Evolutionary conservation across 1,284 basidiomycete species (phyloP), one percentile per base, ranked within the genome.

Genomic region (Vanrija humicola): DNA sequence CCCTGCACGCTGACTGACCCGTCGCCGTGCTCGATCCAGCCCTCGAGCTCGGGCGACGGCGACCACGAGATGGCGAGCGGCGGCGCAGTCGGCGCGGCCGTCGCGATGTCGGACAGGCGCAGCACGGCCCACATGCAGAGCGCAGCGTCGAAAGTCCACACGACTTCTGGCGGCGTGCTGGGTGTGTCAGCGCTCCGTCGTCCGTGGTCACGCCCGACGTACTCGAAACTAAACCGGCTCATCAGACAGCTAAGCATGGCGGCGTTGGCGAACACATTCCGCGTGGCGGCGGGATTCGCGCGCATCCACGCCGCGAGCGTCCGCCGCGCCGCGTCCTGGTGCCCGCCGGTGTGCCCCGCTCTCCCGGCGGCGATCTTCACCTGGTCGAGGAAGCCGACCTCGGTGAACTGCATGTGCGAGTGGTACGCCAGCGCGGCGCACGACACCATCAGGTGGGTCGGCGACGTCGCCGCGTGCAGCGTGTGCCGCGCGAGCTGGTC

Each of bases 301-400:
- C 45, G 45, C 46, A 61, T 55, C 62, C 59, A 66, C 2, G 15
- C 25, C 21, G 7, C 18, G 10, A 65, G 38, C 16, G 38, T 38
- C 14, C 29, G 15, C 38, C 45, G 21, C 10, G 58, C 61, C 3
- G 19, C 43, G 21, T 46, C 40, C 40, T 23, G 19, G 2, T 5
- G 15, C n/a, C 38, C 18, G 48, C 39, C 1, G 42, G 19, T 5
- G n/a, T 46, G 23, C n/a, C 59, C 50, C 14, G 46, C 42, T 10
- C 61, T 59, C 3, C 65, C 65, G 5, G 65, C 65, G 1, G 63
- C 65, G 4, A 59, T 38, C 49, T 65, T 65, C 47, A 66, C 46
- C 21, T 50, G 39, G 16, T 66, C 58, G 12, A 66, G n/a, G 21
- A 66, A 47, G 2, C 61, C 61, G 0, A 46, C 21, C 7, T 47